A percentile compares a stretch with the other conserved stretches of the same genome.
Evolutionary conservation across 2,329 filamentous ascomycete species (phyloP).

Genomic region (Amesomyces nigricolor): DNA sequence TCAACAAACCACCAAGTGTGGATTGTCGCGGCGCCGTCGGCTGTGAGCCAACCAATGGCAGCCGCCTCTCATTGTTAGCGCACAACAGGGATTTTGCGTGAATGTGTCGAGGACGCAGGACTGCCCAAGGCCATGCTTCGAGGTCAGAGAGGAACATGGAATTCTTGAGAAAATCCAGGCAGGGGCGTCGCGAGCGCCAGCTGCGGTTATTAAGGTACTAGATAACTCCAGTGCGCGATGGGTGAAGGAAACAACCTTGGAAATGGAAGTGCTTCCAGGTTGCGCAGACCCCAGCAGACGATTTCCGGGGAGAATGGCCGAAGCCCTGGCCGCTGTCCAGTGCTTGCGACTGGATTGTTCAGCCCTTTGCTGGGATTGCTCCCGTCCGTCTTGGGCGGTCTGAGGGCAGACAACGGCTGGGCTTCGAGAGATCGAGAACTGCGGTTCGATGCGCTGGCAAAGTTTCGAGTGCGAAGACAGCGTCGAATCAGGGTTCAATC

Average conservation of each 20-base stretch:
- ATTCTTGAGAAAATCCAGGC: no score
- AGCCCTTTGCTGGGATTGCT: background rate
- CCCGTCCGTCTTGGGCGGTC: slow-evolving; percentile 7
- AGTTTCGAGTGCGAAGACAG: slow-evolving; percentile 26
- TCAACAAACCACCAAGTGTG: slow-evolving; percentile 18
- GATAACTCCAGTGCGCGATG: no score
- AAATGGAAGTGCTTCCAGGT: no score
- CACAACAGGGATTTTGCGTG: slow-evolving; percentile 17
- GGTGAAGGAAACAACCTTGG: no score
- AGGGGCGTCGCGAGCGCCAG: no score
- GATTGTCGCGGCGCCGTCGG: slow-evolving; percentile 19
- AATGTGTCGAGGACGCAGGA: slow-evolving; percentile 12
- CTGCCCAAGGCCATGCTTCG: slow-evolving; percentile 14
- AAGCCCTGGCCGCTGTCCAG: no score
- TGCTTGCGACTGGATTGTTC: no score
- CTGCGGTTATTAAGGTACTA: no score
- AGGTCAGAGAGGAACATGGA: background rate
- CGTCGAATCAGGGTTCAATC: slow-evolving; percentile 22
- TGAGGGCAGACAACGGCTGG: slow-evolving; percentile 4
- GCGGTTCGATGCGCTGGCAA: slow-evolving; percentile 28
- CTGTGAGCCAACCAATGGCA: slow-evolving; percentile 24
- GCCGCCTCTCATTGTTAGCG: background rate
- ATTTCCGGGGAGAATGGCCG: no score
- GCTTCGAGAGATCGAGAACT: slow-evolving; percentile 19
- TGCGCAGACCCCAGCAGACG: no score